A percentile compares a stretch with the other conserved stretches of the same genome.
phyloP scores from a whole-genome alignment of 768 basidiomycete species.

The Amanita thiersii region DNA sequence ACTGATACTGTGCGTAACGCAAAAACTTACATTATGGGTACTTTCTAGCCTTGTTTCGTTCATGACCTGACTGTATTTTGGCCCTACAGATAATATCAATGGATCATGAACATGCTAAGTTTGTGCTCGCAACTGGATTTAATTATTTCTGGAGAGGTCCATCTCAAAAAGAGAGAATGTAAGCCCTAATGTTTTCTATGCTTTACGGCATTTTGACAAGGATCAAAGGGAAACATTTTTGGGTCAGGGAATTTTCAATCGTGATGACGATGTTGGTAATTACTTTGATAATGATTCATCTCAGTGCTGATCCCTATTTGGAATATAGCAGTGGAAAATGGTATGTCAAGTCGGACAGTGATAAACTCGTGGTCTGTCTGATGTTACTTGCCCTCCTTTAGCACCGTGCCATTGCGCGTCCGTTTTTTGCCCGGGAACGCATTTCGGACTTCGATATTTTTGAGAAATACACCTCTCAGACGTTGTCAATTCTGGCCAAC shows the following conservation, averaged over 20 bases:
- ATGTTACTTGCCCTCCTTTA: constrained; percentile 16
- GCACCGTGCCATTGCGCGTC: constrained; percentile 62
- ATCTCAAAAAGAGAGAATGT: constrained; percentile 61
- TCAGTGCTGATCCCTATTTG: not conserved
- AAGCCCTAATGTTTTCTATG: constrained; percentile 16
- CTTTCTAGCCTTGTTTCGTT: constrained; percentile 7
- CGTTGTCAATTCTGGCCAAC: constrained; percentile 39
- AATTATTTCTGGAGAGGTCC: constrained; percentile 59
- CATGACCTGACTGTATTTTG: constrained; percentile 10
- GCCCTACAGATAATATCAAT: constrained; percentile 63
- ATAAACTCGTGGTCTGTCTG: not conserved
- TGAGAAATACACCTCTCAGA: constrained; percentile 43
- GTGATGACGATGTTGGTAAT: constrained; percentile 55
- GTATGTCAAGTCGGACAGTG: constrained; percentile 34
- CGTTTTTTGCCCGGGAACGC: constrained; percentile 70
- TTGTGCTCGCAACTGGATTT: constrained; percentile 58
- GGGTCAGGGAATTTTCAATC: constrained; percentile 73
- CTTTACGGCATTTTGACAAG: not conserved
- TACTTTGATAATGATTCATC: not conserved
- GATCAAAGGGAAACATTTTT: constrained; percentile 48
- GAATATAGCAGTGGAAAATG: constrained; percentile 50
- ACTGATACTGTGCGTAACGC: constrained; percentile 47
- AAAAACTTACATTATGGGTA: not conserved
- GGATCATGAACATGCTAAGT: constrained; percentile 65
- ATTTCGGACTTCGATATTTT: constrained; percentile 64